Base-by-base conservation (phyloP, 768 basidiomycete genomes). In the Termitomyces sp. region DNA sequence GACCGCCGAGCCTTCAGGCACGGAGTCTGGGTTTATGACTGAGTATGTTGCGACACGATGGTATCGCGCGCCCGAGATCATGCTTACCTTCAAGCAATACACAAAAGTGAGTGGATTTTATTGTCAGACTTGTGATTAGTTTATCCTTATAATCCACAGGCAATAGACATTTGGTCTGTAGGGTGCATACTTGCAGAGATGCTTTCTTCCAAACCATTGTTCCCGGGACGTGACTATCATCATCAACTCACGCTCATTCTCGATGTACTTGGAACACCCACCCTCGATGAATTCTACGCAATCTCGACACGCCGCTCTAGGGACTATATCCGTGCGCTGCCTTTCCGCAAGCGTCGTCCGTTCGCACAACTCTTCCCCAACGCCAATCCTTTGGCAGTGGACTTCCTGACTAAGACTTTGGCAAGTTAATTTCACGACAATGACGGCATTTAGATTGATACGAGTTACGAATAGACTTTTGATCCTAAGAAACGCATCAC, bases 31-130 rank as follows among this genome's bases (percentile, higher is more conserved):
- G 5, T 94, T 94, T 75, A 94, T 95, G 93, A 96, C 93, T 1
- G 91, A 94, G 84, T 96, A 95, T 65, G 97, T 99, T 46, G 96
- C 97, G 2, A 98, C 97, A 23, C 80, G 97, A 62, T 99, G 97
- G 97, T 99, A 98, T 67, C 86, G 97, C 35, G 97, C 97, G 0
- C 97, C 97, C 0, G 97, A 99, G 70, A 95, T 99, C 74, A 99
- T 99, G 97, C 80, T 99, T 49, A 97, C 94, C 10, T 98, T 98
- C 80, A 96, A 97, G 68, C 90, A 97, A 69, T 99, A 99, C 74
- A 96, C 95, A 49, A 94, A 94, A 75, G 89, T 83, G 54, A 52
- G 56, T 13, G 23, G 31, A 58, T 39, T 53, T 50, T 57, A 38
- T 31, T 0, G 7, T 60, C 33, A 40, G 16, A 54, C 50, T 56